Evolutionary conservation across 352 stramenopile species (phyloP), one percentile per base, ranked within the genome.

Genomic region (Pythium phragmitis): DNA sequence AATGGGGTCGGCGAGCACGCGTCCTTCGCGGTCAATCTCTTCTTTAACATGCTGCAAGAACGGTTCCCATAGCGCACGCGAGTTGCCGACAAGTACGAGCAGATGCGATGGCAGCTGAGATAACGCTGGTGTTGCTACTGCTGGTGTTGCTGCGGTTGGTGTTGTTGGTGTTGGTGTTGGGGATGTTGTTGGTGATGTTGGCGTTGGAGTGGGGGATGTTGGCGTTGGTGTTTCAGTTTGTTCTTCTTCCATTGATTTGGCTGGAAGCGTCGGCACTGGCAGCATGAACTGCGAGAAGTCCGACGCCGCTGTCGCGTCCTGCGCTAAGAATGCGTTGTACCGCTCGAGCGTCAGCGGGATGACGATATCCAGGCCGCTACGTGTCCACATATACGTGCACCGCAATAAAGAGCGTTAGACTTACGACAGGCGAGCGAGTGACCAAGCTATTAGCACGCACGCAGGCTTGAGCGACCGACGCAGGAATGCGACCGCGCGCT

Each of bases 81-180:
- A 88, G 67, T 92, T 90, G 51, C 82, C 82, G 51, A 92, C 67
- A 52, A 92, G 73, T 50, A 90, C 66, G n/a, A 92, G 46, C 30
- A 88, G 73, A 65, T 87, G 74, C 21, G 79, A 75, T 7, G 45
- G 9, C 5, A 65, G n/a, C 7, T 34, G 11, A 14, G 57, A 37
- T 4, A 33, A 3, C 23, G 26, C 30, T 19, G 39, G 12, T 46
- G 33, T 49, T 21, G 30, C 30, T 16, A 17, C 23, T 17, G 50
- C 19, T 30, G 30, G 50, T n/a, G 50, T 37, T 39, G 39, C 12
- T 45, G 39, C 4, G 4, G 39, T 45, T 45, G 39, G 39, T 14
- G 12, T 17, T 7, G 39, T 14, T 14, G 50, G 21, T 33, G 33
- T 49, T 21, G 50, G 50, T 50, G 43, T n/a, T 23, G 48, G 19